Evolutionary conservation across 129 eudicot genomes (phyloP).

Genomic region (Cynara cardunculus): DNA sequence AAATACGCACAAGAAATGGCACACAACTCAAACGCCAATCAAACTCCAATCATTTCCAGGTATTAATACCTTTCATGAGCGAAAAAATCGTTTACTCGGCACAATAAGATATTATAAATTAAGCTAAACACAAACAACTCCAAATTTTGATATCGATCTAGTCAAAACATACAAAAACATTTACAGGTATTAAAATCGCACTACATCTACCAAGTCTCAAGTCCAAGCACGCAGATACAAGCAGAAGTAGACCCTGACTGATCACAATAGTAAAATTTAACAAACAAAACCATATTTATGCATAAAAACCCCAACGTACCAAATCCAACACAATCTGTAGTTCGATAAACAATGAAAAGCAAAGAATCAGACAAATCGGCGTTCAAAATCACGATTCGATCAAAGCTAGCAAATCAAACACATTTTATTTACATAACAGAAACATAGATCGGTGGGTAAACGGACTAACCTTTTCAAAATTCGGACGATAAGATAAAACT

Average conservation of each 20-base stretch:
- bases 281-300: neutral
- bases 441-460: neutral
- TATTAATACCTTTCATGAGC: neutral
- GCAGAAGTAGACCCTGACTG: neutral
- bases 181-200: neutral
- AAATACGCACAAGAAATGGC: neutral
- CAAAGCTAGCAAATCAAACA: neutral
- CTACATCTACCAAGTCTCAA: neutral
- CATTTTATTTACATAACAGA: neutral
- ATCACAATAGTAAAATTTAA: neutral
- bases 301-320: neutral
- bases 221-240: neutral
- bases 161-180: neutral
- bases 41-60: neutral
- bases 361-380: neutral
- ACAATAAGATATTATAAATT: neutral
- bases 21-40: neutral
- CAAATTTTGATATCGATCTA: constrained; percentile 4
- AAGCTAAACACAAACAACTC: neutral
- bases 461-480: constrained; percentile 19
- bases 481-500: neutral
- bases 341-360: neutral
- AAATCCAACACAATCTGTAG: neutral
- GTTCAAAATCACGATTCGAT: neutral
- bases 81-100: neutral